phyloP scores from a whole-genome alignment of 306 rosid species.

The Casuarina glauca region DNA sequence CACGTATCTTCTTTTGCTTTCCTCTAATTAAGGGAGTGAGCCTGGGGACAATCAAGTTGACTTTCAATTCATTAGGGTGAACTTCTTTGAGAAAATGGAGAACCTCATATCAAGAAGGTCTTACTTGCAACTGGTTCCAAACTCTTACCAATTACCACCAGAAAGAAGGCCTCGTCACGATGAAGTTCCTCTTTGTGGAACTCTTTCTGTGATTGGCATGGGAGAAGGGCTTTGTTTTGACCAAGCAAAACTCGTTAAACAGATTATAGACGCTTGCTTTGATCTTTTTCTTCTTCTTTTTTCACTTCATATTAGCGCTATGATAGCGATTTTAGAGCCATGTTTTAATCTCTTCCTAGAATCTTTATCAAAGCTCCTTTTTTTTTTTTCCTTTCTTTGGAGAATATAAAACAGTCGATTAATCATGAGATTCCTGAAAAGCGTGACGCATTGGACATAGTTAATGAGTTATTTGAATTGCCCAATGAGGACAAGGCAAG shows the following conservation, averaged over 20 bases:
- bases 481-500: slow-evolving; percentile 23
- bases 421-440: slow-evolving; percentile 14
- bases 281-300: slow-evolving; percentile 14
- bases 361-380: no score
- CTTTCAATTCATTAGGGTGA: no score
- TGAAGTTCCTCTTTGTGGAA: not conserved
- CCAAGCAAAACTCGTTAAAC: not conserved
- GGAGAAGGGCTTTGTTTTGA: not conserved
- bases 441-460: not conserved
- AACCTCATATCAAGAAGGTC: no score
- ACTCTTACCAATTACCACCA: no score
- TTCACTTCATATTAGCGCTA: not conserved
- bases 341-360: no score
- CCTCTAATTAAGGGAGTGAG: no score
- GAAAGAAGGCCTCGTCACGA: no score
- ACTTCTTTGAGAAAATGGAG: no score
- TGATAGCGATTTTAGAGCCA: no score
- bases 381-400: not conserved
- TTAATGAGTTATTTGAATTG: slow-evolving; percentile 18
- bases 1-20: no score
- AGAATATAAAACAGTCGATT: slow-evolving; percentile 5
- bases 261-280: slow-evolving; percentile 16
- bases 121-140: no score
- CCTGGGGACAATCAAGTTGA: no score
- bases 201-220: slow-evolving; percentile 4